These are phyloP conservation scores for Erigeron canadensis DNA, from an alignment of 129 eudicot genomes.

Conservation along the genomic window DNA sequence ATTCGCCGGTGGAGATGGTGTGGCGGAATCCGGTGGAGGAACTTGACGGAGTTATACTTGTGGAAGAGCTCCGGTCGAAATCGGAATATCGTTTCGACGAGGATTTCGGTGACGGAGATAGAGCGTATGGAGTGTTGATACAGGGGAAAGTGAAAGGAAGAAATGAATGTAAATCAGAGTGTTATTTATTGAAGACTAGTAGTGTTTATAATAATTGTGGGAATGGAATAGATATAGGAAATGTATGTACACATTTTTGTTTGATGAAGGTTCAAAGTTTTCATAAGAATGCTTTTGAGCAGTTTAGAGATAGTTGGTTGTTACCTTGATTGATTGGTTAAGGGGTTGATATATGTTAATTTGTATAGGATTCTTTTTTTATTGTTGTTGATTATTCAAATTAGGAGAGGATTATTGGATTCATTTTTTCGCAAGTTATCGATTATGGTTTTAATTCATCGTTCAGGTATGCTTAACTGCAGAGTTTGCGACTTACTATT, in stretches of 20 bases:
- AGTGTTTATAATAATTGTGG: slow-evolving; percentile 55
- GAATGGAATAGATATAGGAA: slow-evolving; percentile 48
- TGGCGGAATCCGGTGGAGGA: slow-evolving; percentile 39
- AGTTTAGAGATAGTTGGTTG: slow-evolving; percentile 58
- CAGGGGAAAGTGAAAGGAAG: slow-evolving; percentile 52
- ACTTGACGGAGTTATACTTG: slow-evolving; percentile 62
- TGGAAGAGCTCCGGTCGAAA: slow-evolving; percentile 45
- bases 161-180: slow-evolving; percentile 42
- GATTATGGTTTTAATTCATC: too few relatives aligned
- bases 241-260: slow-evolving; percentile 63
- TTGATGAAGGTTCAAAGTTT: slow-evolving; percentile 58
- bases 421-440: too few relatives aligned
- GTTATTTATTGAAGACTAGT: slow-evolving; percentile 70
- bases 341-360: not conserved
- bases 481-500: too few relatives aligned
- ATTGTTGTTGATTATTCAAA: not conserved
- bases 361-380: slow-evolving; percentile 7
- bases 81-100: not conserved
- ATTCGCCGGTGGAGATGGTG: slow-evolving; percentile 28
- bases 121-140: slow-evolving; percentile 60
- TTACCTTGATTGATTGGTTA: slow-evolving; percentile 15
- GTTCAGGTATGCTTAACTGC: too few relatives aligned
- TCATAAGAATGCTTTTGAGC: slow-evolving; percentile 46
- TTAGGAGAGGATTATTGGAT: too few relatives aligned
- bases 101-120: slow-evolving; percentile 31